Base-by-base conservation (phyloP, 31 red algal genomes). In the Odonthalia washingtoniensis region DNA sequence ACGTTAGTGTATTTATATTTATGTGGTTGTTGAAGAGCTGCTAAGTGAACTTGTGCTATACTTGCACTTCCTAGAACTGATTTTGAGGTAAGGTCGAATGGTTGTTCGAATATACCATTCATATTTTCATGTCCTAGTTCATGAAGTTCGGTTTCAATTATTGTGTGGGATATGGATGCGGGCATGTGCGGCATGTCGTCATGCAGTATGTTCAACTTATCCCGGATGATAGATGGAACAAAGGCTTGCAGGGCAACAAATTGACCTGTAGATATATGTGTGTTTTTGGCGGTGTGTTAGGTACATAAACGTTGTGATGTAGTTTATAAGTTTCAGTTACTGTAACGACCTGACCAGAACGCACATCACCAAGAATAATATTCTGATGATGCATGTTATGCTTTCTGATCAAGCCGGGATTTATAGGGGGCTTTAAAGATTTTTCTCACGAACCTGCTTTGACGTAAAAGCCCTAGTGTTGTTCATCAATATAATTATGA, bases 1-100 rank as follows among this genome's bases (percentile, higher is more conserved):
- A 98, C 94, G 52, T 89, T 52, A 40, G 75, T 34, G 30, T 78
- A 41, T n/a, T 63, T 75, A 12, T 67, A 57, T n/a, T n/a, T n/a
- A n/a, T n/a, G n/a, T n/a, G n/a, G n/a, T 14, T 81, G 64, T 6
- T 63, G 62, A 34, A 97, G 72, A 4, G 34, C 61, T 5, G 70
- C 95, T n/a, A 62, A 63, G 67, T 97, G 95, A 4, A 97, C 95
- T 60, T 93, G 90, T n/a, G 95, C 95, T 61, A 97, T 94, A 64
- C 90, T 93, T 4, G 91, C 95, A 62, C 87, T 91, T 24, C 91
- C 95, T 18, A 97, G 78, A 2, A 92, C 89, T 24, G 32, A 57
- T 21, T 16, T 82, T 6, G 62, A 28, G n/a, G n/a, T n/a, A 1
- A 89, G 49, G 43, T 93, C 87, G 21, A 97, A 42, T 4, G 66